Evolutionary conservation across 352 stramenopile genomes (phyloP).

Genomic region (Pythium guiyangense): DNA sequence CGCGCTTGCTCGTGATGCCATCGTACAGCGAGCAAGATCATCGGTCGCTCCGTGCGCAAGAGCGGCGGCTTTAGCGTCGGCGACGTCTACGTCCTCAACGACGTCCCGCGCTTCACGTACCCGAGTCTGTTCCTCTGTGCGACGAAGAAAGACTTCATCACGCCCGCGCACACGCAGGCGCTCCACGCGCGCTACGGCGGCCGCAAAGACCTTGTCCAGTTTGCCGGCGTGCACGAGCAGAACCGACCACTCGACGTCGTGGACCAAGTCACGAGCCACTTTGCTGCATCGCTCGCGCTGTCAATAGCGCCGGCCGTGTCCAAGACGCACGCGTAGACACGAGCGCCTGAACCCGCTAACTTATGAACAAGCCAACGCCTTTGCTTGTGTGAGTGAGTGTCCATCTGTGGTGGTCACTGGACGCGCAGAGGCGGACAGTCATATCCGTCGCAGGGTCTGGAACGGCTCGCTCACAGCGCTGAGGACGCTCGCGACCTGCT

Average conservation of each 20-base stretch:
- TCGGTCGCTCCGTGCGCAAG: constrained; percentile 63
- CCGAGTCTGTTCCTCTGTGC: constrained; percentile 67
- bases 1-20: background rate
- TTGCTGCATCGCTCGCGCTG: constrained; percentile 9
- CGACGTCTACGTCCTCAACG: constrained; percentile 49
- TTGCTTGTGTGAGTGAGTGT: too few relatives aligned
- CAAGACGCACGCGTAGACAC: too few relatives aligned
- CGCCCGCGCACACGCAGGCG: constrained; percentile 42
- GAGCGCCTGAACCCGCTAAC: too few relatives aligned
- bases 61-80: constrained; percentile 47
- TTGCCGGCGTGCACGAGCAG: constrained; percentile 51
- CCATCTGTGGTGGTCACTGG: too few relatives aligned
- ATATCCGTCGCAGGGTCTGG: constrained; percentile 24
- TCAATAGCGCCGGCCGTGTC: background rate
- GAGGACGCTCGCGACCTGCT: constrained; percentile 10
- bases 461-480: constrained; percentile 16
- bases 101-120: constrained; percentile 29
- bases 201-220: constrained; percentile 50
- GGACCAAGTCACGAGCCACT: constrained; percentile 33
- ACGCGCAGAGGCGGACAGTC: background rate
- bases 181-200: constrained; percentile 58
- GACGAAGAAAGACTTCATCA: constrained; percentile 74
- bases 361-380: too few relatives aligned
- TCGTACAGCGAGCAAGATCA: constrained; percentile 44
- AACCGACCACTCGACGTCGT: constrained; percentile 52